Percentiles rank a stretch among this genome's conserved stretches.
phyloP scores from a whole-genome alignment of 768 basidiomycete species.

The Floccularia luteovirens region DNA sequence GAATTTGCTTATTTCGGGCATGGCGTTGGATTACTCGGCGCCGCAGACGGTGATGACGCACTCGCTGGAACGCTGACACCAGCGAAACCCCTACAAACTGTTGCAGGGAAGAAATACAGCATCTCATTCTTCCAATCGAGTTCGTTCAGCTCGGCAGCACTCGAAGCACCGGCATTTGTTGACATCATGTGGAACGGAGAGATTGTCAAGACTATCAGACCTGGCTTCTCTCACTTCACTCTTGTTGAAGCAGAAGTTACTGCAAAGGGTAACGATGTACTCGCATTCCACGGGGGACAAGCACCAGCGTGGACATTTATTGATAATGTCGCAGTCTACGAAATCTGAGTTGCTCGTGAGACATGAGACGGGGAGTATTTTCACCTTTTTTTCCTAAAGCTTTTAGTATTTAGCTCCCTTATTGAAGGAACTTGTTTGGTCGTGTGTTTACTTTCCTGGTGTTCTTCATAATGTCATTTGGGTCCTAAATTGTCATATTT shows the following conservation, averaged over 20 bases:
- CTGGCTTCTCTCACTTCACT: slow-evolving; percentile 30
- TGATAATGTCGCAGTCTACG: slow-evolving; percentile 29
- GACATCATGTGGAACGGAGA: slow-evolving; percentile 37
- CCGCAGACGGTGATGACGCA: slow-evolving; percentile 26
- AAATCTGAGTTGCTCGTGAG: slow-evolving; percentile 5
- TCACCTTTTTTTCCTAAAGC: too few relatives aligned
- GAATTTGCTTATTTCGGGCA: slow-evolving; percentile 31
- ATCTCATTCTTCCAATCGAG: slow-evolving; percentile 35
- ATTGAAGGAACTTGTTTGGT: too few relatives aligned
- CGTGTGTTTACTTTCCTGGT: too few relatives aligned
- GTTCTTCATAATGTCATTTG: too few relatives aligned
- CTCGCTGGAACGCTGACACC: slow-evolving; percentile 30
- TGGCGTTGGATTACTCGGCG: slow-evolving; percentile 34
- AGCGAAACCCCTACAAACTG: slow-evolving; percentile 21
- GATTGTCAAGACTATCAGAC: slow-evolving; percentile 19
- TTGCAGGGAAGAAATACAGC: slow-evolving; percentile 26
- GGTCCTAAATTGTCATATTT: too few relatives aligned
- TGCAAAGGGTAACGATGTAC: slow-evolving; percentile 25
- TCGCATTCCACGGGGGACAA: slow-evolving; percentile 32
- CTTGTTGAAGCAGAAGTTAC: slow-evolving; percentile 26
- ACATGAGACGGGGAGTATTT: too few relatives aligned
- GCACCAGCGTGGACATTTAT: slow-evolving; percentile 44
- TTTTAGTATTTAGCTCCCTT: too few relatives aligned
- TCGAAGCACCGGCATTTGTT: slow-evolving; percentile 26
- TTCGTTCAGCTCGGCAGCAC: slow-evolving; percentile 23